Percentiles rank a stretch among this genome's conserved stretches.
Evolutionary conservation across 2,329 filamentous ascomycete genomes (phyloP).

Genomic region (Talaromyces sp.): DNA sequence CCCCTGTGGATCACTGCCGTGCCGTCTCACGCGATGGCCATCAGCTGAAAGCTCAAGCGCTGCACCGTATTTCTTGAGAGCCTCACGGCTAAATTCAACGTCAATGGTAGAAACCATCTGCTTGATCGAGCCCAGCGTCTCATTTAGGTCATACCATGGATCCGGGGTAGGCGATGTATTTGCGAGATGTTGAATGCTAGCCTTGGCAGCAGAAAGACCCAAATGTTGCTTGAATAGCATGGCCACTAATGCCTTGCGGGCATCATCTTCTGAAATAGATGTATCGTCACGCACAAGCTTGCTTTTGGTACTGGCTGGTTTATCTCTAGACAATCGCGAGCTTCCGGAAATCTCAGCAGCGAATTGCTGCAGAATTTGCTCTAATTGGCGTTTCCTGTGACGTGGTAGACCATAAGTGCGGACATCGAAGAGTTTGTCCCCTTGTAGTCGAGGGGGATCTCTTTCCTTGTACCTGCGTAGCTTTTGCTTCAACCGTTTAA

Average conservation of each 20-base stretch:
- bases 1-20: conserved; percentile 58
- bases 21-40: conserved; percentile 77
- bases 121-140: conserved; percentile 77
- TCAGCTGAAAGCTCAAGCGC: conserved; percentile 76
- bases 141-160: conserved; percentile 37
- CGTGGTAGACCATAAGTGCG: conserved; percentile 70
- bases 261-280: neutral
- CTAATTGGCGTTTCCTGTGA: conserved; percentile 71
- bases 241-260: conserved; percentile 5
- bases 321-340: neutral
- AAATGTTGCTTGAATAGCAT: conserved; percentile 13
- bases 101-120: conserved; percentile 83
- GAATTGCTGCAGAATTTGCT: conserved; percentile 65
- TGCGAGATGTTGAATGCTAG: neutral
- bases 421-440: conserved; percentile 77
- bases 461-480: conserved; percentile 69
- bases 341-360: conserved; percentile 39
- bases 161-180: neutral
- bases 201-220: neutral
- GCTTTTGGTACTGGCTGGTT: neutral
- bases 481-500: conserved; percentile 71
- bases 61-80: conserved; percentile 66
- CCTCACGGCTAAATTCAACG: conserved; percentile 69
- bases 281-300: neutral
- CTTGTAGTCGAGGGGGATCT: conserved; percentile 61